Evolutionary conservation across 2,329 filamentous ascomycete species (phyloP).

Genomic region (Emmonsiellopsis sp.): DNA sequence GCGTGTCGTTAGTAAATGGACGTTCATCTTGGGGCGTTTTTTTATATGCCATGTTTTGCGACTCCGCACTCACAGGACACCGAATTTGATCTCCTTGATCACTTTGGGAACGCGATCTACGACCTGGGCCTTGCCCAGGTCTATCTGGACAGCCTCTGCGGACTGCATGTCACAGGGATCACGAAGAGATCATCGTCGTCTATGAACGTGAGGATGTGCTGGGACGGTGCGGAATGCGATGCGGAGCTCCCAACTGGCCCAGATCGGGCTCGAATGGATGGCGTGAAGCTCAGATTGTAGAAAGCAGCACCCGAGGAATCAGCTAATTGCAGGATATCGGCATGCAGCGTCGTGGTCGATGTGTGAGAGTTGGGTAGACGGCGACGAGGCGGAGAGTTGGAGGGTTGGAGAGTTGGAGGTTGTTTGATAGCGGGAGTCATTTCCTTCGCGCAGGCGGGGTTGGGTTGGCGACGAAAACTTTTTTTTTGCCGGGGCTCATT

Average conservation of each 20-base stretch:
- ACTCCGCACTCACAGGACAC: conserved; percentile 60
- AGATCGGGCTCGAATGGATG: no score
- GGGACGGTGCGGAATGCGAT: background rate
- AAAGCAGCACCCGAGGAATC: no score
- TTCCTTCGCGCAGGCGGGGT: background rate
- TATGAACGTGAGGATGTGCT: background rate
- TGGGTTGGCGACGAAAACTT: conserved; percentile 2
- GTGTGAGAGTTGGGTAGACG: no score
- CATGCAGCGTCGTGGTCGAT: no score
- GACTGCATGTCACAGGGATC: conserved; percentile 30
- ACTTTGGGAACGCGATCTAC: conserved; percentile 81
- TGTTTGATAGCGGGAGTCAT: background rate
- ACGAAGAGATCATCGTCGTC: conserved; percentile 27
- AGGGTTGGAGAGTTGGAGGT: background rate
- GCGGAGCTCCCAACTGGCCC: background rate
- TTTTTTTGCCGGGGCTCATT: background rate
- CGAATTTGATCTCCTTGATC: conserved; percentile 89
- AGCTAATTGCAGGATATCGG: no score
- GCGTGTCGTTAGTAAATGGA: conserved; percentile 1
- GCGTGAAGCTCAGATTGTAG: no score
- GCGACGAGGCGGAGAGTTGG: background rate
- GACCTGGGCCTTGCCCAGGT: conserved; percentile 70
- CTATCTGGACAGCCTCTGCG: conserved; percentile 36
- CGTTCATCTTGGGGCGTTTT: background rate
- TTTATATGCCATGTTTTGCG: background rate